A percentile compares a stretch with the other conserved stretches of the same genome.
Conservation (phyloP, 805 yeast species). For the Danielia oregonensis region DNA sequence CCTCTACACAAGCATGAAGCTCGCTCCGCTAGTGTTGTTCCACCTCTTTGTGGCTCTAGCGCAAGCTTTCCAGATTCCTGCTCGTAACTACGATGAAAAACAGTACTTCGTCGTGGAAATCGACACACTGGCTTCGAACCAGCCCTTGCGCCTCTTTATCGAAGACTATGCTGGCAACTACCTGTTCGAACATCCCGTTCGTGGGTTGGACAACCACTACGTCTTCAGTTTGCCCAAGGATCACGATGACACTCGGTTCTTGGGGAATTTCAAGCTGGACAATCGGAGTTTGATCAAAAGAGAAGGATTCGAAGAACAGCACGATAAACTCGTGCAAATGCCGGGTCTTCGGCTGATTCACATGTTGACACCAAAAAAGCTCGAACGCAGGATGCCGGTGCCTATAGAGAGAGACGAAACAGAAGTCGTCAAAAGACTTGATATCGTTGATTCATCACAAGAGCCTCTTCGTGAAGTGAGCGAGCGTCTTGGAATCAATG, state of each 20-base stretch:
- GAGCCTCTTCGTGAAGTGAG: constrained; percentile 43
- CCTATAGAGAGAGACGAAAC: constrained; percentile 22
- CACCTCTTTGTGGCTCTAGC: constrained; percentile 9
- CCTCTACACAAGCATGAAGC: constrained; percentile 7
- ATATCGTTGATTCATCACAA: constrained; percentile 49
- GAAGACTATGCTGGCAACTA: constrained; percentile 32
- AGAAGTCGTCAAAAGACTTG: constrained; percentile 5
- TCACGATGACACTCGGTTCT: constrained; percentile 27
- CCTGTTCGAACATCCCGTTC: constrained; percentile 58
- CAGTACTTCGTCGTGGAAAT: constrained; percentile 66
- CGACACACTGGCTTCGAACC: constrained; percentile 21
- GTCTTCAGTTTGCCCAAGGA: constrained; percentile 57
- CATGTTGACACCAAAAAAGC: constrained; percentile 47
- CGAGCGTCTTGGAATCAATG: constrained; percentile 59
- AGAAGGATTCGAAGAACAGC: constrained; percentile 22
- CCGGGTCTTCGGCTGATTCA: constrained; percentile 48
- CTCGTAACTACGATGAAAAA: constrained; percentile 44
- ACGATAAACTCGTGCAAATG: constrained; percentile 21
- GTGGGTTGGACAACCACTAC: constrained; percentile 58
- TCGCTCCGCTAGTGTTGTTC: constrained; percentile 4
- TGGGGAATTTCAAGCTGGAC: constrained; percentile 36
- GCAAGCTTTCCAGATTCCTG: constrained; percentile 10
- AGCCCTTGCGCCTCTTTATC: constrained; percentile 33
- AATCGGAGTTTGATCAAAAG: constrained; percentile 26
- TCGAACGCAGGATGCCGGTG: constrained; percentile 60